These are phyloP conservation scores for Botryotinia convoluta DNA, from an alignment of 2,329 filamentous ascomycete genomes.

Conservation along the genomic window DNA sequence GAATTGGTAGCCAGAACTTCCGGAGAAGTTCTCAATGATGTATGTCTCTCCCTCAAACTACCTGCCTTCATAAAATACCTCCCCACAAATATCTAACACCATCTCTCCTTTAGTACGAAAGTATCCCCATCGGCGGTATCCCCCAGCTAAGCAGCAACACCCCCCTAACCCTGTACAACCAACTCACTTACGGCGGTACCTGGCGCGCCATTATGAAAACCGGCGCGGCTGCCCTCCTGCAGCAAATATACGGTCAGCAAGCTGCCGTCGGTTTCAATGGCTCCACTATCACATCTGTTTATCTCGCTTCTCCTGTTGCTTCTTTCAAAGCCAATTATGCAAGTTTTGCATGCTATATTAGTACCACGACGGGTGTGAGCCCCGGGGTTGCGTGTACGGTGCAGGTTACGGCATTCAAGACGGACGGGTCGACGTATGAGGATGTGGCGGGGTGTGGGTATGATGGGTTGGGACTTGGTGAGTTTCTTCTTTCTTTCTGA, in stretches of 20 bases:
- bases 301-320: neutral
- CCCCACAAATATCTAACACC: neutral
- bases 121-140: neutral
- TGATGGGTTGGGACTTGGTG: neutral
- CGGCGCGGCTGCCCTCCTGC: neutral
- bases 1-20: neutral
- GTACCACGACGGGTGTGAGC: neutral
- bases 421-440: neutral
- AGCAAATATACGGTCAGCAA: neutral
- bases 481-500: neutral
- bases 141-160: neutral
- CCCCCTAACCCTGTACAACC: neutral
- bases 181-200: neutral
- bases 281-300: neutral
- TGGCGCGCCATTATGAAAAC: neutral
- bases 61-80: neutral
- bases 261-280: neutral
- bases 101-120: neutral
- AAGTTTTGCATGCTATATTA: neutral
- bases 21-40: conserved; percentile 1
- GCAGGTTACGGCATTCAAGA: neutral
- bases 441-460: neutral
- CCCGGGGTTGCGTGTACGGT: neutral
- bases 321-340: neutral
- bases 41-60: neutral